Base-by-base conservation (phyloP, 495 filamentous ascomycete species). In the Lindgomyces ingoldianus region DNA sequence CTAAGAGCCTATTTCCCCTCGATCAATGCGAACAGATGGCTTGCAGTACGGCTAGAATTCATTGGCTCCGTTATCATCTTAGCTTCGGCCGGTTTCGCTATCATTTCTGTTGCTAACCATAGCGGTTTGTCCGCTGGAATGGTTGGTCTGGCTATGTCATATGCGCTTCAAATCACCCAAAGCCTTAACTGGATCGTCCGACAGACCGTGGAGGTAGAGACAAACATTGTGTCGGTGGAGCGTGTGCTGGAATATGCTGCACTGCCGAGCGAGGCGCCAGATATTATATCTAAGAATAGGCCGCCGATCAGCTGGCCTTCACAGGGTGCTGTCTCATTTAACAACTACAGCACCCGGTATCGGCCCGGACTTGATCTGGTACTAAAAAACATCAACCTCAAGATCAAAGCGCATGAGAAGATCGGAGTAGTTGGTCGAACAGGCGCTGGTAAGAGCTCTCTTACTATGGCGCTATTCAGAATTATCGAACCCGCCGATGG, bases 141-240 rank as follows among this genome's bases (percentile, higher is more conserved):
- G 80, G 95, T 97, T 52, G 95, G 95, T 79, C 80, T 99, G 74
- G 84, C 91, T 60, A 94, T 99, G 92, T 95, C 92, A 41, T 96
- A 98, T 75, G 94, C 92, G 49, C 81, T 99, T 64, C 91, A 96
- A 78, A 98, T 98, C 72, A 99, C 95, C 19, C 89, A 91, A 72
- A 95, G 93, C n/a, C 81, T 99, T 64, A 99, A 99, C 79, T 99
- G 94, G 94, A 97, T 99, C 70, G 95, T 99, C 47, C 89, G 95
- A 56, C 95, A 99, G 78, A 96, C 94, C 3, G 95, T 99, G 16
- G 95, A 99, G 77, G 95, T 98, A 29, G 95, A 99, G 81, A 98
- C 94, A 39, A 99, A 99, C 77, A 98, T 98, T 64, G 93, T 99
- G 59, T 96, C 95, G 11, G 95, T 99, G 56, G 95, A 99, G 83